Conservation (phyloP, 2,329 filamentous ascomycete species). For the Graphilbum sp. region DNA sequence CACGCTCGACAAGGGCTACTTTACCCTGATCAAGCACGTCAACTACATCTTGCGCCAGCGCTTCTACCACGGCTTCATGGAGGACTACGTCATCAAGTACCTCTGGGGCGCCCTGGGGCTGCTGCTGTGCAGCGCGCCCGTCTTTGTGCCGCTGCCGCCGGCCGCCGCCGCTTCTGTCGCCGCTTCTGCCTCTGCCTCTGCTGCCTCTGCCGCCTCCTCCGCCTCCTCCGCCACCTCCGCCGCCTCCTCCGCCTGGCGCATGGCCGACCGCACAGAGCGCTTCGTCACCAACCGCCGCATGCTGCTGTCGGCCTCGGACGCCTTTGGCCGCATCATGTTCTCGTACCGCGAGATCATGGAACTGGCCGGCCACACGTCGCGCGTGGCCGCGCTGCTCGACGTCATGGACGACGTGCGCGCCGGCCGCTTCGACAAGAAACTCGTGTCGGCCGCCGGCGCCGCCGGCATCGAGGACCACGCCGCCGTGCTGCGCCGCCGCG, state of each 20-base stretch:
- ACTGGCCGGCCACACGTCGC: conserved; percentile 83
- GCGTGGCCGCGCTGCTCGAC: conserved; percentile 75
- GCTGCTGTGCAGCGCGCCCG: conserved; percentile 81
- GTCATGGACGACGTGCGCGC: conserved; percentile 88
- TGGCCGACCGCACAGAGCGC: conserved; percentile 56
- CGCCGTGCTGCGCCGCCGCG: conserved; percentile 66
- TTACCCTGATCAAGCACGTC: conserved; percentile 97
- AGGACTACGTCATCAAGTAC: conserved; percentile 98
- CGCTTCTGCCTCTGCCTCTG: no score
- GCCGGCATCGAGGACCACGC: conserved; percentile 67
- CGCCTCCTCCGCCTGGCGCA: no score
- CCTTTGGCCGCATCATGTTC: conserved; percentile 92
- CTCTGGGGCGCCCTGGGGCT: conserved; percentile 94
- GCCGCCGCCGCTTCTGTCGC: no score
- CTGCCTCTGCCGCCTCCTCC: no score
- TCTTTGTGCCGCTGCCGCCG: conserved; percentile 85
- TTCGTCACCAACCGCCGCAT: conserved; percentile 92
- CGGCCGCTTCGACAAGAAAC: conserved; percentile 88
- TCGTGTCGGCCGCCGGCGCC: conserved; percentile 65
- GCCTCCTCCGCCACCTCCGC: no score
- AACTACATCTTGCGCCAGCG: conserved; percentile 82
- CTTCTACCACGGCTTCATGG: conserved; percentile 98
- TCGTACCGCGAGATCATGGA: conserved; percentile 96
- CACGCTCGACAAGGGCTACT: conserved; percentile 93
- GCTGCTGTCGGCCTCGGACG: conserved; percentile 83